A percentile compares a stretch with the other conserved stretches of the same genome.
Conservation (phyloP, 192 early-diverging fungal species). For the Umbelopsis isabellina region DNA sequence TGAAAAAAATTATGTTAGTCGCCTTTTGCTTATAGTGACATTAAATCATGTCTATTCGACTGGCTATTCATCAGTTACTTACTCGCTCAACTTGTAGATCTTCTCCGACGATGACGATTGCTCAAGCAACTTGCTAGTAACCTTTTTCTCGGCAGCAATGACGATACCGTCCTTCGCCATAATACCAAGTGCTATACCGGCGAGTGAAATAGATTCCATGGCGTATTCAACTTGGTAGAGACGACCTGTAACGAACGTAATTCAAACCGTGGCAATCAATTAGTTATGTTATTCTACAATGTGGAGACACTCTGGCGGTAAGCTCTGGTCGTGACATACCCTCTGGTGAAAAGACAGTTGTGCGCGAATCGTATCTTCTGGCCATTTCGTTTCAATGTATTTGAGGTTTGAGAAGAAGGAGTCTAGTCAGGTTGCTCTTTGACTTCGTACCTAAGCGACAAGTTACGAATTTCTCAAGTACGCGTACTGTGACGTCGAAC, state of each 20-base stretch:
- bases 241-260: conserved; percentile 64
- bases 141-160: conserved; percentile 96
- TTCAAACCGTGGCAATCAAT: not conserved
- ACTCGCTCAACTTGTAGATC: conserved; percentile 96
- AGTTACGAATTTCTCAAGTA: conserved; percentile 18
- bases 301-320: not conserved
- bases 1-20: conserved; percentile 7
- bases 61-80: conserved; percentile 25
- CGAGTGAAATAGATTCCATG: conserved; percentile 99
- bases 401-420: not conserved
- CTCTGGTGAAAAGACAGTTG: conserved; percentile 99
- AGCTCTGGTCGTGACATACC: conserved; percentile 55
- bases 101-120: conserved; percentile 85
- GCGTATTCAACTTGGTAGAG: conserved; percentile 99
- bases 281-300: too few relatives aligned
- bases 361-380: conserved; percentile 96
- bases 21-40: not conserved
- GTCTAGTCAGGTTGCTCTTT: not conserved
- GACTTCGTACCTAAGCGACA: conserved; percentile 3
- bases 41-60: not conserved
- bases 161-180: conserved; percentile 92
- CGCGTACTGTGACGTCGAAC: conserved; percentile 21
- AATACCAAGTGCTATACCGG: conserved; percentile 93
- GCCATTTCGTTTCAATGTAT: conserved; percentile 66
- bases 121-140: conserved; percentile 92